Evolutionary conservation across 2,329 filamentous ascomycete genomes (phyloP).

Genomic region (Sporothrix dimorphospora): DNA sequence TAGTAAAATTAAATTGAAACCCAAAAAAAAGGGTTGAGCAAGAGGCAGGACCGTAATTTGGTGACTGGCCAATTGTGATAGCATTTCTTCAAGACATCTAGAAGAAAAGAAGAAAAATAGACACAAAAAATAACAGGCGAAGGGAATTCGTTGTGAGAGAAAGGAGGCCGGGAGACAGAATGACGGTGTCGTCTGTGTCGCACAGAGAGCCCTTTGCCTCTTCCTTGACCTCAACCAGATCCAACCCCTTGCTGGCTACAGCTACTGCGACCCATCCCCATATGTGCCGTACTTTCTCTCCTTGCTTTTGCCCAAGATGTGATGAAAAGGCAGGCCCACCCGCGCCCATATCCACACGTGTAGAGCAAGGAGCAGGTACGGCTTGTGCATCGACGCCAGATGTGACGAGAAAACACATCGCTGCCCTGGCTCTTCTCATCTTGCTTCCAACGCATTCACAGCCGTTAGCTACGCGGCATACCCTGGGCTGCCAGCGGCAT

Average conservation of each 20-base stretch:
- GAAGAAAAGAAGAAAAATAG: neutral
- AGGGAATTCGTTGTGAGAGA: neutral
- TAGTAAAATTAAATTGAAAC: neutral
- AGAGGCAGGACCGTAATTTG: neutral
- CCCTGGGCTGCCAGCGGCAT: too few species aligned
- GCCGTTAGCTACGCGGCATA: too few species aligned
- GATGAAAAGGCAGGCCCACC: neutral
- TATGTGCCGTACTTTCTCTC: neutral
- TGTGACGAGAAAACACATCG: neutral
- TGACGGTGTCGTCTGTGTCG: constrained; percentile 9
- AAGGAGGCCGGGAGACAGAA: neutral
- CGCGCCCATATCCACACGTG: neutral
- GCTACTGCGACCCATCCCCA: neutral
- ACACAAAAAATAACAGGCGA: neutral
- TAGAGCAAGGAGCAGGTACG: neutral
- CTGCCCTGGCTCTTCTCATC: neutral
- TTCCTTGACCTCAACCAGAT: constrained; percentile 2
- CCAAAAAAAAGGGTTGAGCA: neutral
- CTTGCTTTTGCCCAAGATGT: constrained; percentile 10
- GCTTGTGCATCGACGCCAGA: neutral
- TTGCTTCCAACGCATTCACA: neutral
- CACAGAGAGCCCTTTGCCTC: neutral
- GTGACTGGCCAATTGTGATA: neutral
- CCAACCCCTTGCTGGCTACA: neutral
- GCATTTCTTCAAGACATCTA: neutral